Evolutionary conservation across 352 stramenopile genomes (phyloP).

Genomic region (Discostella stelligera): DNA sequence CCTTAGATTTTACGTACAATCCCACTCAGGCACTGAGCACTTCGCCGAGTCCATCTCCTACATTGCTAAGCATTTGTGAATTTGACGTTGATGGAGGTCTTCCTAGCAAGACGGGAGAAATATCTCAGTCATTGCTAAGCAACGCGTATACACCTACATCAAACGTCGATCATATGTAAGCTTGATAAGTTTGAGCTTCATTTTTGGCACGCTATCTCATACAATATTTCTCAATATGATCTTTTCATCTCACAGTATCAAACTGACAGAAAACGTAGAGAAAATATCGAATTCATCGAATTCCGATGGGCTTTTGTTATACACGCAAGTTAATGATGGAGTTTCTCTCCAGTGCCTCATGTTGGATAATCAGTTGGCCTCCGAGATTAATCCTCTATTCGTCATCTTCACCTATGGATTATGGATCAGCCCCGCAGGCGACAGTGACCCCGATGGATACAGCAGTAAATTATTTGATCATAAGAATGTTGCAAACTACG

Average conservation of each 20-base stretch:
- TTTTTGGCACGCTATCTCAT: neutral
- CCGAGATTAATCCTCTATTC: constrained; percentile 48
- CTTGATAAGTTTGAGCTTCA: neutral
- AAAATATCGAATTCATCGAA: constrained; percentile 16
- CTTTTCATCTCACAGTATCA: constrained; percentile 16
- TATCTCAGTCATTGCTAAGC: constrained; percentile 6
- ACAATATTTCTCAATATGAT: neutral
- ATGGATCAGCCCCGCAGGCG: constrained; percentile 40
- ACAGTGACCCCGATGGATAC: constrained; percentile 49
- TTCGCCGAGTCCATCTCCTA: neutral
- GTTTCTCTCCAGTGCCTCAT: constrained; percentile 46
- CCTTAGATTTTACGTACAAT: neutral
- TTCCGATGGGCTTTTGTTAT: constrained; percentile 8
- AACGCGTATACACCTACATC: constrained; percentile 37
- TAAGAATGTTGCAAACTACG: constrained; percentile 57
- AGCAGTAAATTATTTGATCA: constrained; percentile 72
- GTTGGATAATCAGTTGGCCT: constrained; percentile 14
- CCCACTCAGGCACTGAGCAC: neutral
- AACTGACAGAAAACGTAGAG: constrained; percentile 30
- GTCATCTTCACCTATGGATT: constrained; percentile 59
- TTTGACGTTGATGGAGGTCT: constrained; percentile 23
- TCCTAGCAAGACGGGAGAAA: neutral
- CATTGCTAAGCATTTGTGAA: neutral
- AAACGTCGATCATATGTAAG: constrained; percentile 59
- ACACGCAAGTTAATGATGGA: constrained; percentile 24